Percentiles rank a stretch among this genome's conserved stretches.
These are phyloP conservation scores for Hanseniaspora occidentalis DNA, from an alignment of 805 yeast genomes.

Conservation along the genomic window DNA sequence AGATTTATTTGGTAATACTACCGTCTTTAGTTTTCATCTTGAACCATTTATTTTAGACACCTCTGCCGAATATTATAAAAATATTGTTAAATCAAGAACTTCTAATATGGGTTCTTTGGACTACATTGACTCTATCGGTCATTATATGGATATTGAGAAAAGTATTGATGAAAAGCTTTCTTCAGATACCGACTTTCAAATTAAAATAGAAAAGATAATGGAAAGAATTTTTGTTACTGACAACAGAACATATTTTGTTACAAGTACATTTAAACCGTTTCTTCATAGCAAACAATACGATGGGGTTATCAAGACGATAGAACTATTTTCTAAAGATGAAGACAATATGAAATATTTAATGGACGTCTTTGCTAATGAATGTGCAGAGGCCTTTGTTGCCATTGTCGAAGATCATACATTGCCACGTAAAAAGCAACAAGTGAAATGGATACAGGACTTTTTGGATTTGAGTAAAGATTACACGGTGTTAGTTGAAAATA, in stretches of 20 bases:
- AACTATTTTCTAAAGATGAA: conserved; percentile 2
- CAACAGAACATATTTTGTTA: conserved; percentile 3
- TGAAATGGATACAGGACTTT: conserved; percentile 51
- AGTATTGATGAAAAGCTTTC: conserved; percentile 16
- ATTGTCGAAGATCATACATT: conserved; percentile 8
- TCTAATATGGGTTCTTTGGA: conserved; percentile 36
- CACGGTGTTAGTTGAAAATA: conserved; percentile 31
- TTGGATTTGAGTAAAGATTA: conserved; percentile 40
- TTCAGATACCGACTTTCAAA: conserved; percentile 13
- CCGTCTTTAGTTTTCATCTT: conserved; percentile 24
- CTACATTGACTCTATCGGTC: conserved; percentile 39
- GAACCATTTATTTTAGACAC: conserved; percentile 50
- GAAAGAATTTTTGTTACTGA: conserved; percentile 16
- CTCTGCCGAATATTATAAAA: conserved; percentile 43
- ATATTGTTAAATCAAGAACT: conserved; percentile 33
- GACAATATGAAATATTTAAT: conserved; percentile 5
- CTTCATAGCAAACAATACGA: conserved; percentile 1
- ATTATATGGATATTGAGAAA: conserved; percentile 52
- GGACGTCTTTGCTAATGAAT: conserved; percentile 8
- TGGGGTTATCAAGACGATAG: conserved; percentile 1
- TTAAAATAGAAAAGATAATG: conserved; percentile 12
- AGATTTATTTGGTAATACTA: background rate
- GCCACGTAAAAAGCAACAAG: conserved; percentile 29
- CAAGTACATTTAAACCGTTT: conserved; percentile 2
- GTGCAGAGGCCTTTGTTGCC: conserved; percentile 5